A percentile compares a stretch with the other conserved stretches of the same genome.
Evolutionary conservation across 2,329 filamentous ascomycete species (phyloP).

Genomic region (Daldinia eschscholtzii): DNA sequence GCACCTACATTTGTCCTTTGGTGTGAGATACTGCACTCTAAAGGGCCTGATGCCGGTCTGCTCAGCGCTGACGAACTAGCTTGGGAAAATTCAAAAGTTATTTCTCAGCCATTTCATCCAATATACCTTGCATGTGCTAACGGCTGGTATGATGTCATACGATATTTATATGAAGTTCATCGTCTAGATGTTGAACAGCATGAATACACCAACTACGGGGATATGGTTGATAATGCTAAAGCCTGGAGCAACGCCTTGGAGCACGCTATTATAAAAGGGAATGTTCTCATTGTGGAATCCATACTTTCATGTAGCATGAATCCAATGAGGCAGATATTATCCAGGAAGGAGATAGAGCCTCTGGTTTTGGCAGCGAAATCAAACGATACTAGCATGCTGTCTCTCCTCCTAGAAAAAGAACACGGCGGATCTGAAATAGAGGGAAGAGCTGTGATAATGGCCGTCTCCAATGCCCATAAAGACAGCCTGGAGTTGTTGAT

Average conservation of each 20-base stretch:
- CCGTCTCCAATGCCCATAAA: background rate
- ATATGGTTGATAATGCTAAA: background rate
- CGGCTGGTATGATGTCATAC: background rate
- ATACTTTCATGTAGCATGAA: background rate
- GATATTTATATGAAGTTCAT: background rate
- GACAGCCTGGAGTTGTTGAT: background rate
- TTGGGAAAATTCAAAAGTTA: background rate
- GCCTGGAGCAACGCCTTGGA: background rate
- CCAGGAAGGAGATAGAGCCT: background rate
- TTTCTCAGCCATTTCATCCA: background rate
- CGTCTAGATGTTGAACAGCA: background rate
- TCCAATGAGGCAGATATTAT: background rate
- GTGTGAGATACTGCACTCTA: background rate
- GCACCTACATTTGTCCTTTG: background rate
- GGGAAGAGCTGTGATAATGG: background rate
- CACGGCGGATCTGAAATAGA: constrained; percentile 1
- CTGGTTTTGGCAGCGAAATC: constrained; percentile 1
- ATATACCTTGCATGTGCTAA: background rate
- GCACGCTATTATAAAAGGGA: background rate
- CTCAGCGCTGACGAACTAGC: background rate
- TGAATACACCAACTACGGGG: background rate
- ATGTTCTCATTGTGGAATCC: background rate
- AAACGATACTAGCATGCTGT: background rate
- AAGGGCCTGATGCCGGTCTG: background rate
- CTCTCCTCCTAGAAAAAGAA: background rate